Percentiles rank a stretch among this genome's conserved stretches.
phyloP scores from a whole-genome alignment of 1,139 yeast species.

The Zhuliangozyma parablackwelliae region DNA sequence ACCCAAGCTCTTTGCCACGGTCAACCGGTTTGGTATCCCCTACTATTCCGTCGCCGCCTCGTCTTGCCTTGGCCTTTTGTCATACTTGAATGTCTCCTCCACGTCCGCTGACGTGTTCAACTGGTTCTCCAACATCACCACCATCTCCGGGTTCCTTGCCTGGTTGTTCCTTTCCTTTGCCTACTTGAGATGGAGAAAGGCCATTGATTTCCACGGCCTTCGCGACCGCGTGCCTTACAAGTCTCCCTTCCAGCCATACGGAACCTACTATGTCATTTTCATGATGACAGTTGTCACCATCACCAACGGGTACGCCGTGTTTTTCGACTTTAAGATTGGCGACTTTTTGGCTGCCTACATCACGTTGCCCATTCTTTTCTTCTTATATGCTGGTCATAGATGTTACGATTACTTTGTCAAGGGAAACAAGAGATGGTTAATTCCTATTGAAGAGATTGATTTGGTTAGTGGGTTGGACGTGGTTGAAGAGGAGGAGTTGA shows the following conservation, averaged over 20 bases:
- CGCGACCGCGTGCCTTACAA: constrained; percentile 45
- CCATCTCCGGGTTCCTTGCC: constrained; percentile 65
- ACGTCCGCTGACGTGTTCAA: constrained; percentile 53
- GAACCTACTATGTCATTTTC: constrained; percentile 46
- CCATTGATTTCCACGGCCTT: constrained; percentile 37
- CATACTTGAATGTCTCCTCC: constrained; percentile 58
- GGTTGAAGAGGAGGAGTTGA: constrained; percentile 35
- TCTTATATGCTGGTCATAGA: constrained; percentile 43
- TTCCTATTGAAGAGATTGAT: constrained; percentile 42
- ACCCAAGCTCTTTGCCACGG: constrained; percentile 50
- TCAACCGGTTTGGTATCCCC: constrained; percentile 68
- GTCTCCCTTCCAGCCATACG: constrained; percentile 47
- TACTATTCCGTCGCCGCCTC: constrained; percentile 37
- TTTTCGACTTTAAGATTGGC: constrained; percentile 46
- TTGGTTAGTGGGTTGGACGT: constrained; percentile 42
- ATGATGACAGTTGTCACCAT: constrained; percentile 44
- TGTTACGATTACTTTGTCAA: constrained; percentile 23
- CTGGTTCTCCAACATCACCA: constrained; percentile 67
- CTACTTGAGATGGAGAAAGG: constrained; percentile 53
- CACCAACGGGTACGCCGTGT: constrained; percentile 58
- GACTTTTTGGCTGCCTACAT: constrained; percentile 62
- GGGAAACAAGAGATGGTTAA: constrained; percentile 29
- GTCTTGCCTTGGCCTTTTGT: constrained; percentile 39
- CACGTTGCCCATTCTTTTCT: constrained; percentile 51
- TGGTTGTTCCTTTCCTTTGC: constrained; percentile 54